Conservation (phyloP, 176 grass and related monocot genomes). For the Otatea glauca region DNA sequence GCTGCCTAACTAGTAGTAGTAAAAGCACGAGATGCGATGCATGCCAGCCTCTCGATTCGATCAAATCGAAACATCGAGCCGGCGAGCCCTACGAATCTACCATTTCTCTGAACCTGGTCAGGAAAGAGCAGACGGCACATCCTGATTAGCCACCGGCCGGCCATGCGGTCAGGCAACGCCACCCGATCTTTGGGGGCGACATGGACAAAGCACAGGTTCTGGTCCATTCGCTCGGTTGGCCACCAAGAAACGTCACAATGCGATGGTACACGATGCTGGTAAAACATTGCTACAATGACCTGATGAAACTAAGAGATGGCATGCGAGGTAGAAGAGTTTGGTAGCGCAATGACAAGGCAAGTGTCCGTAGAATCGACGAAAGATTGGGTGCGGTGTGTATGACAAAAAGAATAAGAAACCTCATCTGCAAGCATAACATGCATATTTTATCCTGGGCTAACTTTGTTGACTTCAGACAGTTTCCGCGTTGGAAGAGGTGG, state of each 20-base stretch:
- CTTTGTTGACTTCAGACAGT: slow-evolving; percentile 31
- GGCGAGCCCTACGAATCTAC: neutral
- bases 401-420: slow-evolving; percentile 16
- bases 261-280: neutral
- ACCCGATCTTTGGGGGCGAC: neutral
- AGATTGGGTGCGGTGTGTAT: neutral
- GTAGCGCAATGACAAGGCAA: neutral
- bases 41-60: neutral
- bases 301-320: neutral
- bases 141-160: neutral
- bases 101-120: slow-evolving; percentile 33
- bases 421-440: neutral
- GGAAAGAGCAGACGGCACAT: slow-evolving; percentile 4
- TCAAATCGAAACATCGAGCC: neutral
- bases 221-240: slow-evolving; percentile 17
- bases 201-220: neutral
- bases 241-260: neutral
- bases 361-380: slow-evolving; percentile 14
- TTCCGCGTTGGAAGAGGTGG: neutral
- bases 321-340: neutral
- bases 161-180: neutral
- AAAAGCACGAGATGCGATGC: slow-evolving; percentile 26
- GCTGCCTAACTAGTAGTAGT: neutral
- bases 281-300: neutral
- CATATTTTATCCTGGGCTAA: slow-evolving; percentile 16